Conservation (phyloP, 139 green algal species). For the Chlamydomonas incerta region DNA sequence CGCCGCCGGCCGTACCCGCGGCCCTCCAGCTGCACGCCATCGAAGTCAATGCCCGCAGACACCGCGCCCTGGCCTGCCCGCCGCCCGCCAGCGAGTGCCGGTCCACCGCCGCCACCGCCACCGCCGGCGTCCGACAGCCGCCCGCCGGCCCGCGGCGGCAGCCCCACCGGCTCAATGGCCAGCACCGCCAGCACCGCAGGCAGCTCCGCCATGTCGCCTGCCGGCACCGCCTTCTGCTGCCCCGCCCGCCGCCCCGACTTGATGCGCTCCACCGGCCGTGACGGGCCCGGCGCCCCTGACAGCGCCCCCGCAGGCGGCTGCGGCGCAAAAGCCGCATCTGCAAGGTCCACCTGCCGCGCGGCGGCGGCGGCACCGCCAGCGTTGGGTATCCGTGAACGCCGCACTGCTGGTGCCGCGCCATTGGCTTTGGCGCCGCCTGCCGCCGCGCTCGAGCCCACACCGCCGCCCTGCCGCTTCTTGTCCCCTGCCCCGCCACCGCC, state of each 20-base stretch:
- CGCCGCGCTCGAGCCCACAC: too few relatives aligned
- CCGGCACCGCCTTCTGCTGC: neutral
- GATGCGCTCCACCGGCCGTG: constrained; percentile 1
- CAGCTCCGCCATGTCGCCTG: too few relatives aligned
- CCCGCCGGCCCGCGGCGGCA: too few relatives aligned
- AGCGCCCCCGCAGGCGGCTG: neutral
- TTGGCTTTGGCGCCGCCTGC: neutral
- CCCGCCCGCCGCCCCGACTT: constrained; percentile 15
- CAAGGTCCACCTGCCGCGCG: too few relatives aligned
- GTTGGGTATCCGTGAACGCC: too few relatives aligned
- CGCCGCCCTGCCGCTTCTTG: too few relatives aligned
- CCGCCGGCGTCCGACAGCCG: neutral
- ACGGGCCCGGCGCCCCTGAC: too few relatives aligned
- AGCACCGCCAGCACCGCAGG: neutral
- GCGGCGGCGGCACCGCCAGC: too few relatives aligned
- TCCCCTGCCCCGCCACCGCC: too few relatives aligned
- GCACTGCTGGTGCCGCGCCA: too few relatives aligned
- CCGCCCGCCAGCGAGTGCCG: neutral
- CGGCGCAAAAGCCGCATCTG: neutral
- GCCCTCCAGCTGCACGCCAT: neutral
- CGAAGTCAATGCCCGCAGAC: neutral
- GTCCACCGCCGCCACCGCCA: neutral
- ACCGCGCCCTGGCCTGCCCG: neutral
- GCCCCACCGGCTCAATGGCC: neutral
- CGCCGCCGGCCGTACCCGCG: constrained; percentile 18